Evolutionary conservation across 768 basidiomycete species (phyloP), one percentile per base, ranked within the genome.

Genomic region (Nidularia pulvinata): DNA sequence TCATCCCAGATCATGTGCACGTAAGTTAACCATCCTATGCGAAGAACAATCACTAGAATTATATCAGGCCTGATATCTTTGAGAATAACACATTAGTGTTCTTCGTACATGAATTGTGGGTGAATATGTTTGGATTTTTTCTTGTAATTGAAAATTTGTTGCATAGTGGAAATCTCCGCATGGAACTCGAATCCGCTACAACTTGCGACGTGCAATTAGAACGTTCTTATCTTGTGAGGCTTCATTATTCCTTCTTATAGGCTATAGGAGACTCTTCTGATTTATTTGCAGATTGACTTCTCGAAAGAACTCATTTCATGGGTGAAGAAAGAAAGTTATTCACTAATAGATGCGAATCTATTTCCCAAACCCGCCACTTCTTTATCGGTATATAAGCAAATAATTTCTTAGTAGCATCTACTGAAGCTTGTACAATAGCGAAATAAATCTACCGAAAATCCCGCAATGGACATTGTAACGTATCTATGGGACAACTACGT

Each of bases 401-500:
- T 30, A 30, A 30, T 30, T 4, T 4, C 25, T 30, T 3, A 30
- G 25, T 30, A 30, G 25, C 25, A 30, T 30, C 25, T 30, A 30
- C 25, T 30, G 25, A 30, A 30, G 4, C 25, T 30, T 30, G 37
- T n/a, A 19, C 16, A 30, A 10, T 46, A 80, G 79, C 71, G 76
- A 35, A 54, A 66, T 6, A 83, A 76, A 58, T 56, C 70, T 13
- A 59, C 67, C 50, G 78, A 76, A 46, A 75, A 79, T 44, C 74
- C 77, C 42, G 78, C 76, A 6, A 77, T 68, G 47, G 83, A 89
- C 32, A 70, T 95, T 22, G 65, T 96, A 54, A 77, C 79, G 3
- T 96, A 98, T 65, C 68, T 98, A 9, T 99, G 97, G 97, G 96
- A 98, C 68, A 96, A 98, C 62, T 95, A 95, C 63, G 77, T 98